Evolutionary conservation across 78 protist species (phyloP), one percentile per base, ranked within the genome.

Genomic region (Speleostelium caveatum): DNA sequence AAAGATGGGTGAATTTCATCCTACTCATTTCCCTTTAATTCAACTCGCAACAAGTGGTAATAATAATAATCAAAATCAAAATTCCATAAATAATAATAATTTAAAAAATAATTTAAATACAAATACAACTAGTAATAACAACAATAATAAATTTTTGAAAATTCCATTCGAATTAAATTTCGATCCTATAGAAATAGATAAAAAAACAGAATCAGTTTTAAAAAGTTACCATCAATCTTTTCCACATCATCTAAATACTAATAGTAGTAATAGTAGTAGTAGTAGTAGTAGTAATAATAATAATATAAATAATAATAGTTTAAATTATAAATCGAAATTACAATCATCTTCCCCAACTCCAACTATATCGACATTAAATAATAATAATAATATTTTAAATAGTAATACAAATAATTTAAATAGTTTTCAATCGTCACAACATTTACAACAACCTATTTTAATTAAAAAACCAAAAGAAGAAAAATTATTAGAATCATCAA

Each of bases 131-230:
- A 69, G 32, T 41, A 68, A 68, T 41, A 68, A 67, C 41, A 24
- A 10, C 3, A 65, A 65, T 65, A 65, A 65, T 65, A 63, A 63
- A 33, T 19, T 36, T 35, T 42, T 42, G 12, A 75, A 75, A 75
- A 60, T 60, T 32, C 86, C 86, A 7, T 33, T 62, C 14, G 86
- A 71, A 53, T 45, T 53, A 53, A 56, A 75, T 28, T 75, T 49
- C 36, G 38, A 53, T 36, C 22, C 79, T 30, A 60, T 22, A 41
- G 42, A 45, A 10, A 53, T 19, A n/a, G 69, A 56, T n/a, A 59
- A 59, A 24, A 74, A 74, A 7, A 39, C 83, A 38, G 83, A 59
- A 24, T 59, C 68, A 1, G 21, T 59, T 39, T 74, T 74, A 59
- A 74, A 74, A 39, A 62, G 69, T 41, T 74, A 59, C 38, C 35